A percentile compares a stretch with the other conserved stretches of the same genome.
Evolutionary conservation across 2,329 filamentous ascomycete species (phyloP).

Genomic region (Mycogone perniciosa): DNA sequence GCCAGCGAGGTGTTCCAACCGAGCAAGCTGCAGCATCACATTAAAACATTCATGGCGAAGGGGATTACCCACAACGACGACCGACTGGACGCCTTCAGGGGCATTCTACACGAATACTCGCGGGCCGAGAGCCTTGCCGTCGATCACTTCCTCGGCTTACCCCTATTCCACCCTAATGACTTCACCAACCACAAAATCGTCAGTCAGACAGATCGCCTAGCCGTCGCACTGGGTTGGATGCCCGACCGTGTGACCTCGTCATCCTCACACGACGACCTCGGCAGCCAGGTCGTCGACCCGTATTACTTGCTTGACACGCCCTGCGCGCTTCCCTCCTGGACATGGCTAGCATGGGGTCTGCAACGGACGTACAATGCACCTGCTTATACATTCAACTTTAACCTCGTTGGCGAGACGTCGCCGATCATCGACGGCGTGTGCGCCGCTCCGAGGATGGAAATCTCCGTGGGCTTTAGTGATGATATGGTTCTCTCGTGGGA

Average conservation of each 20-base stretch:
- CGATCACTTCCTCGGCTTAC: conserved; percentile 28
- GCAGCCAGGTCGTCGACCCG: conserved; percentile 16
- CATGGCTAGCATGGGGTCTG: conserved; percentile 32
- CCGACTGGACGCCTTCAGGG: conserved; percentile 29
- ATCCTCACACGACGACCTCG: conserved; percentile 12
- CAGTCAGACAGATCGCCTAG: conserved; percentile 29
- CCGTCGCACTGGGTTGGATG: conserved; percentile 30
- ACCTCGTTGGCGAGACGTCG: conserved; percentile 23
- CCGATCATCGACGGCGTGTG: conserved; percentile 24
- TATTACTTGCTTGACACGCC: conserved; percentile 19
- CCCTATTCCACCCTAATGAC: conserved; percentile 28
- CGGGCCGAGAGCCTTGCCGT: conserved; percentile 21
- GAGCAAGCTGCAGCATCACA: conserved; percentile 22
- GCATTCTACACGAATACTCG: conserved; percentile 25
- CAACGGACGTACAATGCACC: conserved; percentile 14
- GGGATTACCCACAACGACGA: conserved; percentile 23
- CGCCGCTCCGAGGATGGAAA: conserved; percentile 27
- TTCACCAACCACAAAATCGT: conserved; percentile 23
- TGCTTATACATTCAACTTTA: conserved; percentile 23
- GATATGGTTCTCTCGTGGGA: conserved; percentile 30
- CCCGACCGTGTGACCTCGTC: conserved; percentile 20
- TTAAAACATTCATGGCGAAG: conserved; percentile 27
- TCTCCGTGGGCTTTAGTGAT: conserved; percentile 30
- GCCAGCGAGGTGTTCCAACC: conserved; percentile 18
- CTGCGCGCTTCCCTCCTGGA: conserved; percentile 30